Base-by-base conservation (phyloP, 169 alveolate genomes). In the Babesia microti region DNA sequence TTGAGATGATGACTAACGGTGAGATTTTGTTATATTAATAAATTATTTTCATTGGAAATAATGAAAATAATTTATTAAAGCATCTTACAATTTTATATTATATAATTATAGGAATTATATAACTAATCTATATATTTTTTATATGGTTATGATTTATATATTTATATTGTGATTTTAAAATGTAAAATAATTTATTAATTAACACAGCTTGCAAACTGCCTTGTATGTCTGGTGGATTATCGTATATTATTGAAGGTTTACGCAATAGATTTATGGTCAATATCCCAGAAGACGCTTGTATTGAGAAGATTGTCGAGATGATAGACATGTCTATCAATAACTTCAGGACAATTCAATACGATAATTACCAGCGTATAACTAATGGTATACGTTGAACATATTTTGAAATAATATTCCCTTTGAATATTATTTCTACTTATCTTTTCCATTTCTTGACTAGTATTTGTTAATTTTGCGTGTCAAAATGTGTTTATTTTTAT, bases 271-370 rank as follows among this genome's bases (percentile, higher is more conserved):
- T 83, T 56, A 76, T 83, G 91, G 53, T 80, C 22, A 72, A 72
- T 33, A 67, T 71, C 15, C 60, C 91, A 0, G 89, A 76, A 18
- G 87, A 80, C 21, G 78, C 83, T 47, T 85, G 95, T 46, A 76
- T 78, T 52, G 66, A 67, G 23, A 71, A 75, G 35, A 80, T 83
- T n/a, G 76, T 85, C 37, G 86, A 87, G 43, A 58, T 92, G 66
- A 85, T 92, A 29, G 89, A 89, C 41, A 68, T 79, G 21, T 85
- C 97, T 18, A 75, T 85, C 32, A 83, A 85, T 72, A 92, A 89
- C 72, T 91, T 93, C 88, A 74, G 96, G 29, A 85, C 97, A 9
- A 76, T 85, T 27, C 96, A 91, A 70, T 92, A 92, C 80, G 98
- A 92, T 75, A 85, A 84, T 53, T 92, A 83, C 73, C 98, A 92